Percentiles rank a stretch among this genome's conserved stretches.
Evolutionary conservation across 2,329 filamentous ascomycete genomes (phyloP).

Genomic region (Neurospora sp.): DNA sequence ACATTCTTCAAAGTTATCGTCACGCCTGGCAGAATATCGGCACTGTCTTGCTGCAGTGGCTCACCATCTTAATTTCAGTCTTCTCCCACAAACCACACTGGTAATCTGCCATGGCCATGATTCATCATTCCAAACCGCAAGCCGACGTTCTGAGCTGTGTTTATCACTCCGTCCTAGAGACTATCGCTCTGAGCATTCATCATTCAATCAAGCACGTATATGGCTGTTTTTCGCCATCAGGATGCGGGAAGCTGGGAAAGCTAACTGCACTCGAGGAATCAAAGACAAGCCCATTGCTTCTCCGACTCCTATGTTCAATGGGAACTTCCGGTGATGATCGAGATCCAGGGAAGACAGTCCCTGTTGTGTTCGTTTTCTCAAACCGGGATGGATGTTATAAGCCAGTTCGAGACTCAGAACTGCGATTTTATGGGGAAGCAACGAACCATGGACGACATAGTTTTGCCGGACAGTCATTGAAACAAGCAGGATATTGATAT

Average conservation of each 20-base stretch:
- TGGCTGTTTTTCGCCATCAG: background rate
- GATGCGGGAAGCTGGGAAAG: background rate
- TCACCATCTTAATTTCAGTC: background rate
- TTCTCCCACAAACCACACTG: background rate
- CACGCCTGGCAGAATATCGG: background rate
- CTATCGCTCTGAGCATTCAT: background rate
- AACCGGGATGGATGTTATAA: too few relatives aligned
- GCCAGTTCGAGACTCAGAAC: background rate
- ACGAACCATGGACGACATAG: background rate
- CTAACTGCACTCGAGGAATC: background rate
- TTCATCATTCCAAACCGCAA: background rate
- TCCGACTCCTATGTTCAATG: background rate
- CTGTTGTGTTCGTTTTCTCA: background rate
- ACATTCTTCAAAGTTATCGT: background rate
- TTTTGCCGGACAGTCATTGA: background rate
- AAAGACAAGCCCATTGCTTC: background rate
- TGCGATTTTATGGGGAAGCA: background rate
- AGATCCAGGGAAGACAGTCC: background rate
- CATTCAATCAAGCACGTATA: background rate
- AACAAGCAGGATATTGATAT: background rate
- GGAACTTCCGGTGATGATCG: background rate
- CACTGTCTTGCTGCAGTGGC: background rate
- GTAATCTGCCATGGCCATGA: background rate
- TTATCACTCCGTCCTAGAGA: background rate
- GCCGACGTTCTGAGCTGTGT: background rate